These are phyloP conservation scores for Cladosporium sp. DNA, from an alignment of 2,329 filamentous ascomycete genomes.

Conservation along the genomic window DNA sequence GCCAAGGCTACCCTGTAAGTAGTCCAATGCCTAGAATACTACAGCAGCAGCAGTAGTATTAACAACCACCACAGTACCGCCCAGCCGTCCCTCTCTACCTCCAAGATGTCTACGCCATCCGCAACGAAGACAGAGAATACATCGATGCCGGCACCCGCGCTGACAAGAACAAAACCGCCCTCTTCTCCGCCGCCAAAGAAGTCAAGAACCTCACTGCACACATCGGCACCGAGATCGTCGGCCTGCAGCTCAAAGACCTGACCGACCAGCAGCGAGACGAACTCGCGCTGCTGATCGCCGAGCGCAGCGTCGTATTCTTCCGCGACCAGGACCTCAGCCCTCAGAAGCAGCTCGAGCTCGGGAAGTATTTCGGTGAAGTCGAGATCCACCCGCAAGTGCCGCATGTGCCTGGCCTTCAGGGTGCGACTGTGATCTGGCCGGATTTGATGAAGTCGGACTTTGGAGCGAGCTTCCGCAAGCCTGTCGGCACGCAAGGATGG, in stretches of 20 bases:
- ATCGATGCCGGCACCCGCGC: constrained; percentile 66
- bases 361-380: constrained; percentile 65
- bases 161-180: constrained; percentile 62
- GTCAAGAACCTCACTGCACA: constrained; percentile 63
- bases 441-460: constrained; percentile 65
- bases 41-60: neutral
- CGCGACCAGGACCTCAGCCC: constrained; percentile 63
- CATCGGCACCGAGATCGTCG: constrained; percentile 67
- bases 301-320: constrained; percentile 68
- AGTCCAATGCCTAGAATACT: neutral
- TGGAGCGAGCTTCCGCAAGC: constrained; percentile 64
- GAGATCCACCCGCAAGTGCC: constrained; percentile 73
- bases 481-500: constrained; percentile 69
- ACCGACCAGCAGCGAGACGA: constrained; percentile 63
- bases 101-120: constrained; percentile 69
- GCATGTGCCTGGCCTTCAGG: constrained; percentile 67
- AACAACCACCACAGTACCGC: constrained; percentile 50
- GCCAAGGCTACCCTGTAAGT: constrained; percentile 62
- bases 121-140: constrained; percentile 57
- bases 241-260: constrained; percentile 64
- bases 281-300: constrained; percentile 63
- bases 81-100: constrained; percentile 68
- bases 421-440: constrained; percentile 65
- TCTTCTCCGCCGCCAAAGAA: constrained; percentile 63
- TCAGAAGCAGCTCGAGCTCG: constrained; percentile 64